Evolutionary conservation across 2,329 filamentous ascomycete species (phyloP).

Genomic region (Magnaporthiopsis rhizophila): DNA sequence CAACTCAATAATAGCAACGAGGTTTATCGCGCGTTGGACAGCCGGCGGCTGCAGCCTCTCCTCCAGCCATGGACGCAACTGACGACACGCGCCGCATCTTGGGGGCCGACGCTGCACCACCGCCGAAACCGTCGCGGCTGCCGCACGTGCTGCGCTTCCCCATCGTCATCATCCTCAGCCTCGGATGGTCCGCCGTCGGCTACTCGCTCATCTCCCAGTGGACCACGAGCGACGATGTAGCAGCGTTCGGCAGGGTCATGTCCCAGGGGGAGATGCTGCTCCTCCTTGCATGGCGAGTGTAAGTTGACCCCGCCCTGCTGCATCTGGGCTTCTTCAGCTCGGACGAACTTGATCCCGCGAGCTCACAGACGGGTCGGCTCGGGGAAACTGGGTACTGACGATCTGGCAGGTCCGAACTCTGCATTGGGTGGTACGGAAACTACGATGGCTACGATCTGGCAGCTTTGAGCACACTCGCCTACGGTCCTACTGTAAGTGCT

Average conservation of each 20-base stretch:
- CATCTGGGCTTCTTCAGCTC: conserved; percentile 2
- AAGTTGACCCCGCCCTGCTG: conserved; percentile 23
- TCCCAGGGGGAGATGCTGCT: conserved; percentile 53
- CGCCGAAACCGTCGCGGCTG: conserved; percentile 24
- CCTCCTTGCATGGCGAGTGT: conserved; percentile 47
- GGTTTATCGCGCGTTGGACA: not conserved
- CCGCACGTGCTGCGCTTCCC: conserved; percentile 42
- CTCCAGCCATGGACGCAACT: not conserved
- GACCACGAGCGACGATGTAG: conserved; percentile 55
- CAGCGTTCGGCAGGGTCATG: conserved; percentile 52
- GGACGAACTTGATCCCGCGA: conserved; percentile 6
- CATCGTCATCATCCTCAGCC: conserved; percentile 43
- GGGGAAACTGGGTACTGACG: conserved; percentile 9
- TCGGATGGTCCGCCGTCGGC: conserved; percentile 55
- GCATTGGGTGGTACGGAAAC: conserved; percentile 62
- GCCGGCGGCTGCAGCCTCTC: not conserved
- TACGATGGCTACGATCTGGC: conserved; percentile 68
- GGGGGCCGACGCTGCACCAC: not conserved
- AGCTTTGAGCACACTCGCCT: conserved; percentile 59
- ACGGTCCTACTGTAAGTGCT: conserved; percentile 58
- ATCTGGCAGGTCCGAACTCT: conserved; percentile 54
- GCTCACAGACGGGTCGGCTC: not conserved
- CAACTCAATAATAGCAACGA: not conserved
- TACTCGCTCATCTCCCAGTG: conserved; percentile 54
- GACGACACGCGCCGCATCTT: not conserved